Base-by-base conservation (phyloP, 1,284 basidiomycete genomes). In the Apiotrichum veenhuisii region DNA sequence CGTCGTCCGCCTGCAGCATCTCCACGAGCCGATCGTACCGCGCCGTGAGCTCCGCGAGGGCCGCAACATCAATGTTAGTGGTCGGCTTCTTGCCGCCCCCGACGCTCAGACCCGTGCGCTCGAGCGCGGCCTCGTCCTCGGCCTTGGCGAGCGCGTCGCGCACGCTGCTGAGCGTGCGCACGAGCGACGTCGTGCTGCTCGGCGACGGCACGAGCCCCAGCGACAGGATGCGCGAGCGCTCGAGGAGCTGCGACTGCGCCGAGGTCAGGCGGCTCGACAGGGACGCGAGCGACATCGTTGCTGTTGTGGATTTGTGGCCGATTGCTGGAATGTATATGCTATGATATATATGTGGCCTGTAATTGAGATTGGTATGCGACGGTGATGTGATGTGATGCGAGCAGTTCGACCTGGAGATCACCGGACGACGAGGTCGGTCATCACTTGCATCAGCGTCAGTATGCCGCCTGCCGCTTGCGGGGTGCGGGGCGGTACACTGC, bases 201-300 rank as follows among this genome's bases (percentile, higher is more conserved):
- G 74, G 67, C 4, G 65, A 70, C 0, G 76, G 72, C 20, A 68
- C 64, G 42, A 77, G 68, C 27, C 69, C 69, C 26, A 77, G 68
- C 1, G 70, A 71, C 51, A 76, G 54, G 47, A 77, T 68, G 22
- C 76, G 73, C 5, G 69, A 69, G 45, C 76, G 67, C 56, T 77
- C 76, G 47, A 77, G 66, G 2, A 77, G 65, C 52, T 73, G 68
- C 10, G 71, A 59, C 18, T 75, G 74, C 26, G 72, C 68, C n/a
- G 72, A 68, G 5, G 73, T 74, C 10, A 76, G 67, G 25, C 72
- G 65, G 40, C 67, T 66, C 3, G 67, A 70, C 47, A 73, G 57
- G 18, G 67, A 63, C 14, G 38, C 49, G 25, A 50, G 25, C 23
- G 46, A 36, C 33, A 37, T 36, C 11, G 22, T 36, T 30, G 30